phyloP scores from a whole-genome alignment of 441 rosid genomes.

The Bruguiera hainesii region DNA sequence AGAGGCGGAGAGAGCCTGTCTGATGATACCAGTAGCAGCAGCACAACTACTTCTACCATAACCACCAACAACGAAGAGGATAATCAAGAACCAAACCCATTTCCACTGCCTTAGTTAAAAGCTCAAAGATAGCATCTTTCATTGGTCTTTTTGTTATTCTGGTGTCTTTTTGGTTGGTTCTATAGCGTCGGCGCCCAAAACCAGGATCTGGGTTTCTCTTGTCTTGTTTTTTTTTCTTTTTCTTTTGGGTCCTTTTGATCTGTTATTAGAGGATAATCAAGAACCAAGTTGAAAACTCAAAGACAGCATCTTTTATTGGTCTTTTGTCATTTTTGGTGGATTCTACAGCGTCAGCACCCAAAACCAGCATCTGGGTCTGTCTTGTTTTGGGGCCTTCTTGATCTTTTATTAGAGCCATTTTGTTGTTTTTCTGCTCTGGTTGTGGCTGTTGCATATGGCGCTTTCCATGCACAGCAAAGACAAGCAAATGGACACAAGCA shows the following conservation, averaged over 20 bases:
- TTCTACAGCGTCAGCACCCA: neutral
- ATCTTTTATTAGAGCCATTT: constrained; percentile 4
- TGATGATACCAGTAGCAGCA: constrained; percentile 23
- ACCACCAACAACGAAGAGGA: constrained; percentile 19
- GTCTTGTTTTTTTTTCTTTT: too few species aligned
- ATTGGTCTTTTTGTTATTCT: neutral
- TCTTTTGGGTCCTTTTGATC: too few species aligned
- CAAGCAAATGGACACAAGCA: constrained; percentile 67
- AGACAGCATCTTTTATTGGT: too few species aligned
- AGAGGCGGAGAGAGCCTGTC: constrained; percentile 63
- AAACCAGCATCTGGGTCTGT: constrained; percentile 13
- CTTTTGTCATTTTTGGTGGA: too few species aligned
- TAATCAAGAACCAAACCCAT: constrained; percentile 10
- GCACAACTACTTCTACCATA: constrained; percentile 3
- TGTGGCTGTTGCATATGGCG: constrained; percentile 41
- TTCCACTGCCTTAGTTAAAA: neutral
- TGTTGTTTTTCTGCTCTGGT: neutral
- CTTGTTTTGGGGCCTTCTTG: constrained; percentile 1
- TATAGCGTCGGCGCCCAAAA: neutral
- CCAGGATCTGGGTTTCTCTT: too few species aligned
- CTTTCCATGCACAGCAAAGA: constrained; percentile 49
- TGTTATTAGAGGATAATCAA: too few species aligned
- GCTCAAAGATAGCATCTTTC: constrained; percentile 13
- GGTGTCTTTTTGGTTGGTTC: constrained; percentile 1
- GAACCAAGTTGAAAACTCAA: too few species aligned